phyloP scores from a whole-genome alignment of 225 moss, liverwort and hornwort species.

The Pseudisothecium myosuroides region DNA sequence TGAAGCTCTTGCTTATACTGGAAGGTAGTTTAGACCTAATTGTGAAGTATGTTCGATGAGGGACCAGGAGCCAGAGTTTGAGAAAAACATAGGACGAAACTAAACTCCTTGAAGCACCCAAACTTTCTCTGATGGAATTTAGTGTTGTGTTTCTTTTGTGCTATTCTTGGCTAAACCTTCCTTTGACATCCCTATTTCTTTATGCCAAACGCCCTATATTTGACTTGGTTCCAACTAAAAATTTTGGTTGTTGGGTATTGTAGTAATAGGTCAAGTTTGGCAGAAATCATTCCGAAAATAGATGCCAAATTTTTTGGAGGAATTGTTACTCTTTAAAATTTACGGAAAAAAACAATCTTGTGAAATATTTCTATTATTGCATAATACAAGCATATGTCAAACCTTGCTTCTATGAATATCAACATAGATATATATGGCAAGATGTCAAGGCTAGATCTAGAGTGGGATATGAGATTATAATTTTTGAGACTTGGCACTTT shows the following conservation, averaged over 20 bases:
- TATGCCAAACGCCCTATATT: not conserved
- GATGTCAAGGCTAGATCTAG: not conserved
- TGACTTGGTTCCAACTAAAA: no score
- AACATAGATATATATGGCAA: not conserved
- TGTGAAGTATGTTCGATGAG: no score
- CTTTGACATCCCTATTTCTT: no score
- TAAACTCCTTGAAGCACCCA: no score
- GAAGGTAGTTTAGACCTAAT: no score
- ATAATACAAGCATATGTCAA: not conserved
- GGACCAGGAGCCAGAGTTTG: no score
- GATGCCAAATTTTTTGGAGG: not conserved
- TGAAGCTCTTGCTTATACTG: no score
- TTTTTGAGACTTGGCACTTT: not conserved
- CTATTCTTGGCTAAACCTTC: no score
- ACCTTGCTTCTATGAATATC: not conserved
- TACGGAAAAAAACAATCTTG: not conserved
- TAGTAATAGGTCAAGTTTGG: not conserved
- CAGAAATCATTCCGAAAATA: not conserved
- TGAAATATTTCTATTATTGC: not conserved
- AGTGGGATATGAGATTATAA: rapidly evolving
- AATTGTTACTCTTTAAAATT: not conserved
- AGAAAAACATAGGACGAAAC: no score
- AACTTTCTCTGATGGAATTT: no score
- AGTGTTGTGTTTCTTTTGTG: no score
- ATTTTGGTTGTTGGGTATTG: not conserved